Conservation (phyloP, 2,329 filamentous ascomycete species). For the Xylariaceae sp. region DNA sequence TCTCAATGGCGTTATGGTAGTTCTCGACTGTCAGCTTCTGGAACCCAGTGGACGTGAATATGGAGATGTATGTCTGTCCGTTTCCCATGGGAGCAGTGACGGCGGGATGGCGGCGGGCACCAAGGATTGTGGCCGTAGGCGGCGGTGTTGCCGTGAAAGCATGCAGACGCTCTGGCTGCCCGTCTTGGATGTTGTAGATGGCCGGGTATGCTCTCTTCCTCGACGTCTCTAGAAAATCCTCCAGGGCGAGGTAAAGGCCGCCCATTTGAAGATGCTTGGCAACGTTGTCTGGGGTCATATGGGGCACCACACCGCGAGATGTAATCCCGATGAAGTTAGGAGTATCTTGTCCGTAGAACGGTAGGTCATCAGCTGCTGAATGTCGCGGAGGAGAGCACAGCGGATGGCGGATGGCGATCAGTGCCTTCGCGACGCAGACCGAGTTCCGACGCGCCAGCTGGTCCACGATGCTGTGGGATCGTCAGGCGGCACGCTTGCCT, state of each 20-base stretch:
- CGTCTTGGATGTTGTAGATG: slow-evolving; percentile 34
- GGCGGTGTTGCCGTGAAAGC: slow-evolving; percentile 67
- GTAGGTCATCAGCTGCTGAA: too few relatives aligned
- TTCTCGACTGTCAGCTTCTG: slow-evolving; percentile 58
- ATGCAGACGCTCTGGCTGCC: slow-evolving; percentile 52
- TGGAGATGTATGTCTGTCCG: slow-evolving; percentile 60
- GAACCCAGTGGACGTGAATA: slow-evolving; percentile 85
- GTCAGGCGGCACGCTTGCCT: too few relatives aligned
- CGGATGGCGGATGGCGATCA: too few relatives aligned
- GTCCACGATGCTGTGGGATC: too few relatives aligned
- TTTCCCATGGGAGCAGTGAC: slow-evolving; percentile 66
- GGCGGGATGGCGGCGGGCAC: slow-evolving; percentile 68
- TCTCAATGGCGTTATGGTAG: slow-evolving; percentile 58
- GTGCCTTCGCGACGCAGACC: too few relatives aligned
- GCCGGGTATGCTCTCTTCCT: slow-evolving; percentile 37
- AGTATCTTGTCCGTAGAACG: too few relatives aligned
- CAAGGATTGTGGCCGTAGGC: slow-evolving; percentile 61
- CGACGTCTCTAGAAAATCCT: slow-evolving; percentile 72
- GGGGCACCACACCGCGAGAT: slow-evolving; percentile 78
- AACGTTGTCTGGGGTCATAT: slow-evolving; percentile 81
- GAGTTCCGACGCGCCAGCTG: too few relatives aligned
- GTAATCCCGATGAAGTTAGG: slow-evolving; percentile 75
- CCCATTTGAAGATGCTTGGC: slow-evolving; percentile 54
- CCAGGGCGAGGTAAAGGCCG: slow-evolving; percentile 73
- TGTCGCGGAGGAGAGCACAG: too few relatives aligned